A percentile compares a stretch with the other conserved stretches of the same genome.
These are phyloP conservation scores for Floccularia luteovirens DNA, from an alignment of 768 basidiomycete species.

Conservation along the genomic window DNA sequence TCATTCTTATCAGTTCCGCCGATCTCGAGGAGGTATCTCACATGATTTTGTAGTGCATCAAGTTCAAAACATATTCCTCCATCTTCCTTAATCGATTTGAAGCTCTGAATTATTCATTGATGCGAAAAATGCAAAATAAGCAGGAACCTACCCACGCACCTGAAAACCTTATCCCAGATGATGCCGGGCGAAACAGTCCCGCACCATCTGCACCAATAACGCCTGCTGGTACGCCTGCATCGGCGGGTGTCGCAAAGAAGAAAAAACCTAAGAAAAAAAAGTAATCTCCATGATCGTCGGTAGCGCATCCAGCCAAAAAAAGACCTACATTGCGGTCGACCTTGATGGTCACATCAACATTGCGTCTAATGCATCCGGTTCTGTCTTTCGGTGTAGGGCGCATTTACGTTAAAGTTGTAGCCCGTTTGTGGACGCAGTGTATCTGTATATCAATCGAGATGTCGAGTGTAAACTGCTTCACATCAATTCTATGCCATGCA, in stretches of 20 bases:
- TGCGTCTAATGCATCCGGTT: too few species aligned
- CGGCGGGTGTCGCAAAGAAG: conserved; percentile 68
- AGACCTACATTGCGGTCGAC: not conserved
- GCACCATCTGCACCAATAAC: conserved; percentile 22
- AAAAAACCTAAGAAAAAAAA: conserved; percentile 83
- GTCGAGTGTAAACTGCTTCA: too few species aligned
- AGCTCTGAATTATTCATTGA: conserved; percentile 77
- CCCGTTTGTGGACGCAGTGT: too few species aligned
- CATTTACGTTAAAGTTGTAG: too few species aligned
- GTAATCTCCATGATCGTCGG: conserved; percentile 13
- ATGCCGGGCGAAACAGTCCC: conserved; percentile 17
- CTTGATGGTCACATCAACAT: not conserved
- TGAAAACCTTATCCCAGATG: conserved; percentile 9
- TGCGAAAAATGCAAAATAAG: conserved; percentile 80
- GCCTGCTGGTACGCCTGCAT: conserved; percentile 21
- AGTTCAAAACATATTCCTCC: conserved; percentile 93
- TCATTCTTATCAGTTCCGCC: conserved; percentile 8
- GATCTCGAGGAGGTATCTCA: not conserved
- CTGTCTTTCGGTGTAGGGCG: too few species aligned
- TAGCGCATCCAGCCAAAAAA: not conserved
- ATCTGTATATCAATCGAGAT: too few species aligned
- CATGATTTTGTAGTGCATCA: conserved; percentile 62
- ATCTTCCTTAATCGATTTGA: conserved; percentile 97
- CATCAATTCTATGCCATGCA: too few species aligned
- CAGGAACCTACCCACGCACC: conserved; percentile 19